Percentiles rank a stretch among this genome's conserved stretches.
These are phyloP conservation scores for Anthoceros angustus DNA, from an alignment of 225 moss, liverwort and hornwort genomes.

Conservation along the genomic window DNA sequence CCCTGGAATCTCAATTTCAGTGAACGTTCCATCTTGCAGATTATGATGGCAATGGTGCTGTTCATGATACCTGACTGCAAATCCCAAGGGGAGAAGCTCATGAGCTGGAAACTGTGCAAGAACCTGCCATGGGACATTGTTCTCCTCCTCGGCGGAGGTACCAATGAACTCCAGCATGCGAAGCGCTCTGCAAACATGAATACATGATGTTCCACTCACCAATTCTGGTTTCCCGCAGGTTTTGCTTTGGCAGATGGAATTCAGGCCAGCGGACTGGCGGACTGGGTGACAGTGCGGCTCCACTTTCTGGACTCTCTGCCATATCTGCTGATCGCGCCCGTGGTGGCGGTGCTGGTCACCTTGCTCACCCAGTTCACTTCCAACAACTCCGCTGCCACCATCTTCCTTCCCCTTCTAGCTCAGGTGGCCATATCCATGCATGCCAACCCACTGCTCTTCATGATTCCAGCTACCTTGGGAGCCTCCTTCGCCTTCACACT, in stretches of 20 bases:
- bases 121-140: slow-evolving; percentile 76
- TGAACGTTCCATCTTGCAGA: slow-evolving; percentile 19
- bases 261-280: slow-evolving; percentile 17
- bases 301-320: slow-evolving; percentile 22
- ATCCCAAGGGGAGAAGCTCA: slow-evolving; percentile 43
- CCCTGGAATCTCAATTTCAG: background rate
- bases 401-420: slow-evolving; percentile 37
- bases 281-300: slow-evolving; percentile 20
- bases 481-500: background rate
- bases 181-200: background rate
- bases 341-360: slow-evolving; percentile 18
- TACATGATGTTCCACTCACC: background rate
- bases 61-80: slow-evolving; percentile 45
- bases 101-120: slow-evolving; percentile 75
- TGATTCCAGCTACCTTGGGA: background rate
- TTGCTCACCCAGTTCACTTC: slow-evolving; percentile 29
- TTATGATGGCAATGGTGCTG: slow-evolving; percentile 45
- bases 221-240: slow-evolving; percentile 7
- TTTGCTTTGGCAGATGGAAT: slow-evolving; percentile 33
- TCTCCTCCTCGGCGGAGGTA: slow-evolving; percentile 39
- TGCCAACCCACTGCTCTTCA: slow-evolving; percentile 30
- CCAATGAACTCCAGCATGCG: background rate
- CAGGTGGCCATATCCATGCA: slow-evolving; percentile 33
- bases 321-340: slow-evolving; percentile 21
- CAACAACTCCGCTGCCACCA: slow-evolving; percentile 29